These are phyloP conservation scores for Alliaria petiolata DNA, from an alignment of 345 rosid genomes.

Conservation along the genomic window DNA sequence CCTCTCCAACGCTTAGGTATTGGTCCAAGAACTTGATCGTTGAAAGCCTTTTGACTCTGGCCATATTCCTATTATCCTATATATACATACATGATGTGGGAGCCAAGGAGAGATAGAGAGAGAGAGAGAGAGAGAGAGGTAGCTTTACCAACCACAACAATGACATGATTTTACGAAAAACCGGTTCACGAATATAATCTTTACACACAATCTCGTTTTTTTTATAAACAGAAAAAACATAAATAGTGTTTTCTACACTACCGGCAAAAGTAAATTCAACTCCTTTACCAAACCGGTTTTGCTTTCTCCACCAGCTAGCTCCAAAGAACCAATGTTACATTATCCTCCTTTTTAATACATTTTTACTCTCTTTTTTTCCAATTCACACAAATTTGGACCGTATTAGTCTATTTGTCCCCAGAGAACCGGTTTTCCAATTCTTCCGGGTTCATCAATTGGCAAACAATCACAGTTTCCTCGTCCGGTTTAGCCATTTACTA, in stretches of 20 bases:
- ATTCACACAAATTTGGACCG: constrained; percentile 10
- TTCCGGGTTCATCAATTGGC: not conserved
- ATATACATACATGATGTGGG: too few relatives aligned
- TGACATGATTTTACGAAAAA: not conserved
- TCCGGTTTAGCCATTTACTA: constrained; percentile 41
- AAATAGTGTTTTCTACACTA: not conserved
- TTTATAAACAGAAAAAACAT: not conserved
- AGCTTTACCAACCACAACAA: too few relatives aligned
- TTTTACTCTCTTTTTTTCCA: not conserved
- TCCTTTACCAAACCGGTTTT: constrained; percentile 14
- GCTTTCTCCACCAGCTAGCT: constrained; percentile 3
- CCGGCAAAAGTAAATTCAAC: too few relatives aligned
- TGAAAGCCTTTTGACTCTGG: too few relatives aligned
- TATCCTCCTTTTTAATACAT: too few relatives aligned
- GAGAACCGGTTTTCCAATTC: constrained; percentile 3
- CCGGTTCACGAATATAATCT: not conserved
- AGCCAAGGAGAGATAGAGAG: too few relatives aligned
- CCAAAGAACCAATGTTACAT: not conserved
- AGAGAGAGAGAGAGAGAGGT: too few relatives aligned
- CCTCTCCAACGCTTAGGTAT: too few relatives aligned
- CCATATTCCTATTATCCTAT: too few relatives aligned
- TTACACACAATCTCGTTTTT: constrained; percentile 1
- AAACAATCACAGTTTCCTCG: not conserved
- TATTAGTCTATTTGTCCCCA: not conserved
- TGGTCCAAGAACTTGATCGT: too few relatives aligned